Percentiles rank a stretch among this genome's conserved stretches.
Evolutionary conservation across 495 filamentous ascomycete genomes (phyloP).

Genomic region (Aspergillus wentii): DNA sequence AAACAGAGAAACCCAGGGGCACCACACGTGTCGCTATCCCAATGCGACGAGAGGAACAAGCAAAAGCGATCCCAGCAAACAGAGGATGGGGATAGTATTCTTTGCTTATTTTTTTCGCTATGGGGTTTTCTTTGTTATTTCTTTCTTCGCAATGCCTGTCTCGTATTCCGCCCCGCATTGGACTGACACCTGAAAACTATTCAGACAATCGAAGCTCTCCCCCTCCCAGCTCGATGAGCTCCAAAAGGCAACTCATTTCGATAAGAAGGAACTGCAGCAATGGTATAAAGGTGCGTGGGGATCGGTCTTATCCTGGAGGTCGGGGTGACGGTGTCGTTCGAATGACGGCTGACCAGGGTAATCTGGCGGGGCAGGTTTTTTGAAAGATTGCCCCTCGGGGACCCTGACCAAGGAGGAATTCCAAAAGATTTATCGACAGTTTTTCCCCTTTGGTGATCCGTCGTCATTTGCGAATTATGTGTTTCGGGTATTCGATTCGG

Average conservation of each 20-base stretch:
- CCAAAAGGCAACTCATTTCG: conserved; percentile 94
- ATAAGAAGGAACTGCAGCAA: conserved; percentile 99
- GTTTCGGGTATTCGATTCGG: conserved; percentile 97
- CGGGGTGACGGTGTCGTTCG: too few species aligned
- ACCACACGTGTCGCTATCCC: too few species aligned
- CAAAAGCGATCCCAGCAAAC: too few species aligned
- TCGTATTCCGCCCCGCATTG: neutral
- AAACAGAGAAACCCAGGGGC: neutral
- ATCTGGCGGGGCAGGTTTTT: conserved; percentile 61
- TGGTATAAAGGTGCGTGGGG: conserved; percentile 88
- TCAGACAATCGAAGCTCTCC: conserved; percentile 89
- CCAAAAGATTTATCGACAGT: conserved; percentile 98
- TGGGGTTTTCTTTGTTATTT: neutral
- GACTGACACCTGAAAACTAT: neutral
- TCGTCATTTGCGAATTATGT: conserved; percentile 97
- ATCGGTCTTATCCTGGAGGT: neutral
- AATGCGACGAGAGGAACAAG: too few species aligned
- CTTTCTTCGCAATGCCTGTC: neutral
- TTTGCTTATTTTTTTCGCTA: neutral
- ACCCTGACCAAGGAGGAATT: conserved; percentile 97
- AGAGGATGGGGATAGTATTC: too few species aligned
- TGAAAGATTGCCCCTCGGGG: conserved; percentile 95
- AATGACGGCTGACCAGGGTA: neutral
- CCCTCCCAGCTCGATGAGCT: conserved; percentile 91
- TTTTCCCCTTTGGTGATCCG: conserved; percentile 97